A percentile compares a stretch with the other conserved stretches of the same genome.
Conservation (phyloP, 2,329 filamentous ascomycete species). For the Scytalidium sp. region DNA sequence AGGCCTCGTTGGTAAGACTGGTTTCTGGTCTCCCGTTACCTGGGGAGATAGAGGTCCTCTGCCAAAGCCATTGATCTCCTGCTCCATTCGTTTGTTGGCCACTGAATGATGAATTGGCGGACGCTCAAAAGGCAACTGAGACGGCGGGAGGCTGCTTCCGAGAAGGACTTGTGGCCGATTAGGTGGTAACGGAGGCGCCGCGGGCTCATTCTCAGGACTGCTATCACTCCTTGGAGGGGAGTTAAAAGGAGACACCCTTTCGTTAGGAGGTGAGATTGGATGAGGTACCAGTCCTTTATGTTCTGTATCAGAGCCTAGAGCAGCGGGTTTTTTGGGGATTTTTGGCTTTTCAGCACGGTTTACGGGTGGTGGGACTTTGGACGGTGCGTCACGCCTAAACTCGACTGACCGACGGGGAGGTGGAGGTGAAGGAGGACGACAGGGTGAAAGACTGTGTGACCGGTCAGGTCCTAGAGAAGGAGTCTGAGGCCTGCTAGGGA, state of each 20-base stretch:
- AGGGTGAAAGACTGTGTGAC: conserved; percentile 45
- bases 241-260: conserved; percentile 71
- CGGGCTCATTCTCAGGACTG: conserved; percentile 50
- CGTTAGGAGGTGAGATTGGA: conserved; percentile 8
- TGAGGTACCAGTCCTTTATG: conserved; percentile 18
- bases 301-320: conserved; percentile 29
- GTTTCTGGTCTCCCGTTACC: conserved; percentile 40
- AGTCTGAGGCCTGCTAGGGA: conserved; percentile 53
- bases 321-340: conserved; percentile 38
- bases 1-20: conserved; percentile 49
- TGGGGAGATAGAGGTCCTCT: conserved; percentile 38
- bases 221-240: conserved; percentile 77
- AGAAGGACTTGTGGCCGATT: conserved; percentile 48
- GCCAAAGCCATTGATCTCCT: conserved; percentile 37
- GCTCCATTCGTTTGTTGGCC: conserved; percentile 38
- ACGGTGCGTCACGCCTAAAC: conserved; percentile 41
- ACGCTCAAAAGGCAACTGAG: conserved; percentile 41
- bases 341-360: conserved; percentile 80
- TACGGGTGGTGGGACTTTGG: conserved; percentile 57
- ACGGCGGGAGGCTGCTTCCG: conserved; percentile 27
- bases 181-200: conserved; percentile 46
- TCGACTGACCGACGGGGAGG: conserved; percentile 62
- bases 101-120: conserved; percentile 51
- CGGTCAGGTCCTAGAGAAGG: conserved; percentile 45
- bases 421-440: conserved; percentile 59